Evolutionary conservation across 2,329 filamentous ascomycete species (phyloP).

Genomic region (Pyrenochaeta sp.): DNA sequence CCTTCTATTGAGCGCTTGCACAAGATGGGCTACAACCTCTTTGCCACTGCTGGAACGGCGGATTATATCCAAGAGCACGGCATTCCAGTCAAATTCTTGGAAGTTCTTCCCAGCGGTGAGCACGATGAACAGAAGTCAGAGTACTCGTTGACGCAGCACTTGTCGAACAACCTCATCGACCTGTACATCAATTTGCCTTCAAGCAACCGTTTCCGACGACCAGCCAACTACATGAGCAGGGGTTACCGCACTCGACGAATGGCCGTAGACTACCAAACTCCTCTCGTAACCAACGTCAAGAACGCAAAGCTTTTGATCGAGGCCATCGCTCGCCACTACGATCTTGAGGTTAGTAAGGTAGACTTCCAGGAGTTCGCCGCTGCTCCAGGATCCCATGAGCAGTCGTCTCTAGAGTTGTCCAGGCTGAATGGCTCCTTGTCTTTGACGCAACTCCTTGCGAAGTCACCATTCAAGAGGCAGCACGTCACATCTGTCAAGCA

Average conservation of each 20-base stretch:
- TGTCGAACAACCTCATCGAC: constrained; percentile 97
- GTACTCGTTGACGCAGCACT: constrained; percentile 94
- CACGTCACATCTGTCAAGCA: constrained; percentile 93
- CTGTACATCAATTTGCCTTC: constrained; percentile 99
- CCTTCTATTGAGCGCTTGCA: constrained; percentile 90
- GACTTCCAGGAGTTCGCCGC: constrained; percentile 86
- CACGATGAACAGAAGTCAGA: constrained; percentile 88
- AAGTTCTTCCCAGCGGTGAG: constrained; percentile 71
- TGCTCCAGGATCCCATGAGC: constrained; percentile 44
- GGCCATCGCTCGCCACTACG: constrained; percentile 88
- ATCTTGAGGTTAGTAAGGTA: constrained; percentile 80
- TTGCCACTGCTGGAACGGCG: constrained; percentile 93
- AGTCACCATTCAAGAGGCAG: constrained; percentile 86
- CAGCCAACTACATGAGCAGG: constrained; percentile 98
- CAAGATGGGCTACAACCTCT: constrained; percentile 92
- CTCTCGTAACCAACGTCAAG: constrained; percentile 98
- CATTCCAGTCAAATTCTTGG: constrained; percentile 90
- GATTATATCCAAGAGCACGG: constrained; percentile 95
- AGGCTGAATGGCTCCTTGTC: constrained; percentile 65
- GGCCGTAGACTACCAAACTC: constrained; percentile 98
- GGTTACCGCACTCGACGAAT: constrained; percentile 96
- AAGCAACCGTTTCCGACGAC: constrained; percentile 94
- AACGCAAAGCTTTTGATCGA: constrained; percentile 98
- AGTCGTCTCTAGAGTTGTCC: constrained; percentile 52
- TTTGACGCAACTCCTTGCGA: constrained; percentile 76